phyloP scores from a whole-genome alignment of 2,329 filamentous ascomycete genomes.

The Sarocladiaceae sp. region DNA sequence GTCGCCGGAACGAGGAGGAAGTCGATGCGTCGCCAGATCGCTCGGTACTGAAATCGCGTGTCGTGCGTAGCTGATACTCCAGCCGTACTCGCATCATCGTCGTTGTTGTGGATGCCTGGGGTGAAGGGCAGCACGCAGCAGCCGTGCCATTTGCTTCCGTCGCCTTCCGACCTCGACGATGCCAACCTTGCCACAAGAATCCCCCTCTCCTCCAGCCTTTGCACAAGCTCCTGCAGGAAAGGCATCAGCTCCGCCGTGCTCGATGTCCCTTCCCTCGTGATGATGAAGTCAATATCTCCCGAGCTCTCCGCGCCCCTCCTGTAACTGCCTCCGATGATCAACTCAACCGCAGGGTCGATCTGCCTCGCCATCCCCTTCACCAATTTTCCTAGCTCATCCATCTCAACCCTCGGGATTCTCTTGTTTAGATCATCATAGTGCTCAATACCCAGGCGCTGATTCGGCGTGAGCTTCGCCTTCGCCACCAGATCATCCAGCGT shows the following conservation, averaged over 20 bases:
- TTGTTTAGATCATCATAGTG: constrained; percentile 73
- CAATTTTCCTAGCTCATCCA: constrained; percentile 59
- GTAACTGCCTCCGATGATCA: constrained; percentile 79
- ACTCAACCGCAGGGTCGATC: constrained; percentile 58
- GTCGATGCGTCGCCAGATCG: constrained; percentile 74
- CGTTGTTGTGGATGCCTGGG: constrained; percentile 23
- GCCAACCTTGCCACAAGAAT: constrained; percentile 71
- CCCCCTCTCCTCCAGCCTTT: constrained; percentile 46
- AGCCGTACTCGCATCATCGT: neutral
- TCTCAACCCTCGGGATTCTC: constrained; percentile 72
- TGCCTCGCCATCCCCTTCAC: constrained; percentile 52
- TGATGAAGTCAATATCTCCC: constrained; percentile 78
- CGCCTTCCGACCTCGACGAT: constrained; percentile 34
- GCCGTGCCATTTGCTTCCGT: constrained; percentile 79
- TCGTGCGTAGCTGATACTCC: neutral
- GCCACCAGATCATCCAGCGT: constrained; percentile 64
- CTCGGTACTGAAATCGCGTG: constrained; percentile 24
- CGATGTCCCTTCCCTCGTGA: constrained; percentile 60
- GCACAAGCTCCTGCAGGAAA: constrained; percentile 59
- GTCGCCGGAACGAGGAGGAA: constrained; percentile 73
- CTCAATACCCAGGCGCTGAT: constrained; percentile 70
- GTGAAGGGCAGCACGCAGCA: constrained; percentile 62
- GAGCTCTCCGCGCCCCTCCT: constrained; percentile 68
- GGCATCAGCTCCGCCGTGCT: constrained; percentile 50
- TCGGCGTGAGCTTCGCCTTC: constrained; percentile 57